Conservation (phyloP, 1,284 basidiomycete genomes). For the Pseudozyma thailandica region DNA sequence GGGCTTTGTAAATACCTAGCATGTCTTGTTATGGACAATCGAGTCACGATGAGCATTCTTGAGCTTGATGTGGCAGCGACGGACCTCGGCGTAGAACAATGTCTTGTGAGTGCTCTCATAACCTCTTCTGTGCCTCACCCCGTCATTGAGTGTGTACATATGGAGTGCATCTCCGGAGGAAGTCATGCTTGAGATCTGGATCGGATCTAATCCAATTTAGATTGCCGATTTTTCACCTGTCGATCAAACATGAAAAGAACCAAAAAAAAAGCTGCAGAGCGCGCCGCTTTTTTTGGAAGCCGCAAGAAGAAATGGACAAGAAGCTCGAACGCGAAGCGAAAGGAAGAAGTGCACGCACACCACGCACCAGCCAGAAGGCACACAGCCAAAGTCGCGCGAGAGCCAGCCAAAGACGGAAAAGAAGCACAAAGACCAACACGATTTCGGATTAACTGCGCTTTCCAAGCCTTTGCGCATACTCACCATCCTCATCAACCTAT, state of each 20-base stretch:
- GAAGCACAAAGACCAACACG: slow-evolving; percentile 46
- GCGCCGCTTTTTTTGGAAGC: slow-evolving; percentile 25
- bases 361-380: neutral
- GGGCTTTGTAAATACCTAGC: slow-evolving; percentile 48
- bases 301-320: slow-evolving; percentile 36
- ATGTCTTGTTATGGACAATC: too few relatives aligned
- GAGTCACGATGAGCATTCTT: too few relatives aligned
- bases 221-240: slow-evolving; percentile 1
- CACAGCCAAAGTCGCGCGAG: slow-evolving; percentile 31
- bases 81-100: too few relatives aligned
- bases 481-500: too few relatives aligned
- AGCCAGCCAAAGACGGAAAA: slow-evolving; percentile 13
- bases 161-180: too few relatives aligned
- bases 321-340: slow-evolving; percentile 1
- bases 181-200: neutral
- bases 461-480: neutral
- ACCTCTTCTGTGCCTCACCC: too few relatives aligned
- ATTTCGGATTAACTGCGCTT: neutral
- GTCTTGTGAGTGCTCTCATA: too few relatives aligned
- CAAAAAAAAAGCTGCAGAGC: slow-evolving; percentile 4
- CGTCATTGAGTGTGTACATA: too few relatives aligned
- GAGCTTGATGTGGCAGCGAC: too few relatives aligned
- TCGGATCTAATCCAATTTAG: neutral
- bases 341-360: slow-evolving; percentile 5
- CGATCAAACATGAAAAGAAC: slow-evolving; percentile 29